These are phyloP conservation scores for Brassica napus DNA, from an alignment of 345 rosid species.

Conservation along the genomic window Da-Ae NC_063438.1:7658001-7658500, in stretches of 20 bases:
- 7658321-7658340: constrained; percentile 69
- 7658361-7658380: constrained; percentile 91
- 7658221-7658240: constrained; percentile 71
- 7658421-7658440: constrained; percentile 83
- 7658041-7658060: constrained; percentile 88
- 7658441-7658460: constrained; percentile 74
- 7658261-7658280: constrained; percentile 89
- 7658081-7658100: constrained; percentile 92
- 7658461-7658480: constrained; percentile 85
- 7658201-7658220: constrained; percentile 96
- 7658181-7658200: constrained; percentile 80
- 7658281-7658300: constrained; percentile 91
- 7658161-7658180: constrained; percentile 80
- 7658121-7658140: constrained; percentile 80
- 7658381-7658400: constrained; percentile 73
- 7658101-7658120: constrained; percentile 89
- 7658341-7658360: constrained; percentile 74
- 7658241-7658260: constrained; percentile 82
- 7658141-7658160: constrained; percentile 96
- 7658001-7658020: constrained; percentile 89
- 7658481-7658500: constrained; percentile 80
- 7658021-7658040: constrained; percentile 73
- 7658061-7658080: constrained; percentile 88
- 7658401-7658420: constrained; percentile 72
- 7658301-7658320: constrained; percentile 73